Base-by-base conservation (phyloP, 2,329 filamentous ascomycete genomes). In the Ophiostoma fasciatum region DNA sequence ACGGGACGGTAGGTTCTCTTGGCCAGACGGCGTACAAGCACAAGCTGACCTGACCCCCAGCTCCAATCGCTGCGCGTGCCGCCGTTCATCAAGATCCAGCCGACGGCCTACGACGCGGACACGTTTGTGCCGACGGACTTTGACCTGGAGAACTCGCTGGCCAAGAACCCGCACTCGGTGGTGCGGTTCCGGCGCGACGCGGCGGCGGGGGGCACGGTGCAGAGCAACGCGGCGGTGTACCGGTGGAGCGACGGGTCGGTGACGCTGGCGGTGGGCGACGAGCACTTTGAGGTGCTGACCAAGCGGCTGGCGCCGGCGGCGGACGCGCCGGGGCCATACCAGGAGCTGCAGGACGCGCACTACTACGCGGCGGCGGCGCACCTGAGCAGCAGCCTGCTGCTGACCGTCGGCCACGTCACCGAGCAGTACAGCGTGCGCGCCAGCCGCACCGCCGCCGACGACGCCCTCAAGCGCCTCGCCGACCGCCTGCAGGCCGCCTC, bases 241-340 rank as follows among this genome's bases (percentile, higher is more conserved):
- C 71, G 71, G 46, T 88, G 82, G 82, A 83, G 76, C 42, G 82
- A 88, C 49, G 82, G 82, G 20, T 83, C 78, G 4, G 61, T 82
- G 13, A 85, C 80, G 10, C 61, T 88, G 18, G 72, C 78, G n/a
- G 64, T 87, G 18, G 82, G 80, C 12, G 74, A 73, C 40, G 74
- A 77, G 44, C 81, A 87, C 49, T 87, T 78, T 60, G 78, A 84
- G 49, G 67, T 87, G 31, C 67, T 74, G 43, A 74, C 71, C 47
- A 84, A 82, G 56, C 58, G 65, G 18, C 69, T 85, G 32, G 79
- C 78, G 2, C 78, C 79, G 2, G 60, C 66, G 2, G 59, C 58
- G 11, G 59, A 63, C 48, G 70, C 74, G 48, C 62, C 68, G 3
- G 37, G 29, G 20, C 31, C 31, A 14, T 80, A 81, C 59, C 63